A percentile compares a stretch with the other conserved stretches of the same genome.
phyloP scores from a whole-genome alignment of 805 yeast species.

The Allodekkera sacchari region DNA sequence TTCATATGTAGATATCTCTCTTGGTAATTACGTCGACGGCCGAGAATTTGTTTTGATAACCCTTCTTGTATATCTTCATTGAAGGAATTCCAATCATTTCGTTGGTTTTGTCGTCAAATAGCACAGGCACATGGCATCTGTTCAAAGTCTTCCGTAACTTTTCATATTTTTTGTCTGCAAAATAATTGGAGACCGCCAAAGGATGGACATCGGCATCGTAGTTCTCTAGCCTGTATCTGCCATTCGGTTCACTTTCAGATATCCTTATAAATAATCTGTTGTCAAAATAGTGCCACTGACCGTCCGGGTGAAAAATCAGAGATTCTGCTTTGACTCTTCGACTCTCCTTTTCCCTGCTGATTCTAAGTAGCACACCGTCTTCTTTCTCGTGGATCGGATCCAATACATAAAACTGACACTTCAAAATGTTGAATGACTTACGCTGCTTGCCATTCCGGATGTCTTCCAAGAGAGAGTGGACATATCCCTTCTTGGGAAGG shows the following conservation, averaged over 20 bases:
- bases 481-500: slow-evolving; percentile 1
- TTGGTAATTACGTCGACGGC: no score
- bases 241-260: not conserved
- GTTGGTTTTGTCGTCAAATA: not conserved
- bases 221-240: not conserved
- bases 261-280: slow-evolving; percentile 6
- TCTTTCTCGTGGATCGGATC: no score
- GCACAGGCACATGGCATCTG: not conserved
- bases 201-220: slow-evolving; percentile 1
- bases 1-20: no score
- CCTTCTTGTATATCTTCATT: no score
- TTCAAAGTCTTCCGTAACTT: not conserved
- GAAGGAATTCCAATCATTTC: no score
- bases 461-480: slow-evolving; percentile 1
- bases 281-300: slow-evolving; percentile 8
- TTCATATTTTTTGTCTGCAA: not conserved
- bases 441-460: slow-evolving; percentile 1
- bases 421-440: slow-evolving; percentile 2
- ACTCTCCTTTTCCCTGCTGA: slow-evolving; percentile 1
- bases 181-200: not conserved
- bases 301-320: no score
- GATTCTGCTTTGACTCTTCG: no score
- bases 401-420: slow-evolving; percentile 5
- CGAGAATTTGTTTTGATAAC: no score
- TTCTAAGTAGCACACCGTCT: not conserved